These are phyloP conservation scores for Raddia distichophylla DNA, from an alignment of 176 grass and related monocot species.

Conservation along the genomic window DNA sequence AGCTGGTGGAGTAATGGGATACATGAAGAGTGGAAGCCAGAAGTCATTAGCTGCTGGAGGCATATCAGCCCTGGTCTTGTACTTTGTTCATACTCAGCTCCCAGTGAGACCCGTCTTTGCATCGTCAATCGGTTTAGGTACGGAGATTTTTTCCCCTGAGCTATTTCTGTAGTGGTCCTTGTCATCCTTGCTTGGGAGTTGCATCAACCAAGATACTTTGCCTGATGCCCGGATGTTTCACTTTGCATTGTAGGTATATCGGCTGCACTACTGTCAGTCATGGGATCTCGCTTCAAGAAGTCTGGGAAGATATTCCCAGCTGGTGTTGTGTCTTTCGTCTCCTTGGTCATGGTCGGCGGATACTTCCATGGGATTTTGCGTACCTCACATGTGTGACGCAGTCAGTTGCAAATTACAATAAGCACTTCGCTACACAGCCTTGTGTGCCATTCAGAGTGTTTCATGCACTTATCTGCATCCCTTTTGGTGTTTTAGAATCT, in stretches of 20 bases:
- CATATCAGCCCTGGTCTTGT: slow-evolving; percentile 62
- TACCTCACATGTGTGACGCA: slow-evolving; percentile 46
- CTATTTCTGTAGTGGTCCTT: background rate
- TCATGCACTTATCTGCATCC: background rate
- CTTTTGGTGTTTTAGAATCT: slow-evolving; percentile 8
- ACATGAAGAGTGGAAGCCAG: slow-evolving; percentile 78
- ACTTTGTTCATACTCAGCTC: slow-evolving; percentile 78
- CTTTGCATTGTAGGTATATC: slow-evolving; percentile 54
- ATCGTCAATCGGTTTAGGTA: slow-evolving; percentile 71
- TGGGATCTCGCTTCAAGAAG: slow-evolving; percentile 88
- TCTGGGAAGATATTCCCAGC: slow-evolving; percentile 83
- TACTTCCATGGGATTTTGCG: slow-evolving; percentile 84
- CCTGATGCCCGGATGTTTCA: slow-evolving; percentile 14
- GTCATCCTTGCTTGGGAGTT: slow-evolving; percentile 25
- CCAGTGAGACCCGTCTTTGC: slow-evolving; percentile 70
- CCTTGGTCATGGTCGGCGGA: slow-evolving; percentile 76
- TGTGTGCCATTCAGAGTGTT: background rate
- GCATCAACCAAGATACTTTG: background rate
- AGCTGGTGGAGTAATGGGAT: slow-evolving; percentile 80
- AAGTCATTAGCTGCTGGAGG: slow-evolving; percentile 77
- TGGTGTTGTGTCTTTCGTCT: slow-evolving; percentile 70
- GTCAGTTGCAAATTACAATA: background rate
- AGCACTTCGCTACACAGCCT: background rate
- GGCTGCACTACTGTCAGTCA: slow-evolving; percentile 61
- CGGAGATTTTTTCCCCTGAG: background rate